These are phyloP conservation scores for Sonneratia caseolaris DNA, from an alignment of 345 rosid genomes.

Conservation along the genomic window DNA sequence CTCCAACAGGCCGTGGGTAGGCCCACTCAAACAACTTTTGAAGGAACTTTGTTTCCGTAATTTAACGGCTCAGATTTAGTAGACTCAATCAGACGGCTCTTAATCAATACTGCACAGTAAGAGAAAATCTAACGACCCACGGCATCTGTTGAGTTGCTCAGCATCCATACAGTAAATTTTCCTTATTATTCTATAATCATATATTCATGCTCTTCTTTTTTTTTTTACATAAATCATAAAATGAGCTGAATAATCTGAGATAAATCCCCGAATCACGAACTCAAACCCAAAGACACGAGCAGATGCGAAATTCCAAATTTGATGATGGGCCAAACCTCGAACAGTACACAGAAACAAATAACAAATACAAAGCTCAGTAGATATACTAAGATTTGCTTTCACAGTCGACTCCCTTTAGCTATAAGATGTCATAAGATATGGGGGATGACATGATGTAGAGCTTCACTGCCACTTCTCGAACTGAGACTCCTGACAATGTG, in stretches of 20 bases:
- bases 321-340: background rate
- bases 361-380: background rate
- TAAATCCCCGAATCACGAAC: background rate
- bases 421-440: background rate
- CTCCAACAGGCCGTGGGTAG: background rate
- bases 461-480: constrained; percentile 55
- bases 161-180: too few species aligned
- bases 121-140: too few species aligned
- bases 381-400: background rate
- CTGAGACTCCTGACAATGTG: constrained; percentile 84
- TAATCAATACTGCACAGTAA: too few species aligned
- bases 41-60: too few species aligned
- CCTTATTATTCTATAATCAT: too few species aligned
- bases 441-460: background rate
- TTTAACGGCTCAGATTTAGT: too few species aligned
- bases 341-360: background rate
- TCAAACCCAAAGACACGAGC: background rate
- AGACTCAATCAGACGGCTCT: too few species aligned
- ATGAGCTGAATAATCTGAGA: too few species aligned
- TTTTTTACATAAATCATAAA: too few species aligned
- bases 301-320: background rate
- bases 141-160: too few species aligned
- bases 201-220: too few species aligned
- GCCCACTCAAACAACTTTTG: background rate
- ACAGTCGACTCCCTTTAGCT: background rate